Conservation (phyloP, 345 rosid species). For the Eucalyptus tenuipes region DNA sequence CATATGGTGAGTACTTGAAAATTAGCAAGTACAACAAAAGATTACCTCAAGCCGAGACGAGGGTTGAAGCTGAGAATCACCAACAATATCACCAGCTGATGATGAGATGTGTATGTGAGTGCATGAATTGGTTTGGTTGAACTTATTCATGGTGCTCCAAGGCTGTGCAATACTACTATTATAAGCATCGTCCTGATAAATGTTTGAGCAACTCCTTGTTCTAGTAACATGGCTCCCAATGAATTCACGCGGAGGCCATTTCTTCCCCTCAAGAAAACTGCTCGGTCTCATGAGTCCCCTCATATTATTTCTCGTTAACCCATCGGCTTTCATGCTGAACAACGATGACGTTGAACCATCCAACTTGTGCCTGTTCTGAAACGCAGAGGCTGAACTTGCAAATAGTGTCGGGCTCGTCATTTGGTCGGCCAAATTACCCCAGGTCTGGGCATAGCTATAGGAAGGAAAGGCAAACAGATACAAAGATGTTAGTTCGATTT, state of each 20-base stretch:
- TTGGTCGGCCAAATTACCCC: background rate
- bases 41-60: background rate
- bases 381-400: background rate
- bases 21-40: background rate
- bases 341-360: background rate
- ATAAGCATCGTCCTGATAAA: background rate
- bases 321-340: background rate
- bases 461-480: background rate
- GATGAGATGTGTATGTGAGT: background rate
- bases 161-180: background rate
- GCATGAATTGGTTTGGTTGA: background rate
- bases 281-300: background rate
- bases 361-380: background rate
- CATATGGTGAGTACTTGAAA: background rate
- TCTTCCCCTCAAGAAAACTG: slow-evolving; percentile 3
- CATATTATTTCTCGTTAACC: background rate
- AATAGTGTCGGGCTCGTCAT: background rate
- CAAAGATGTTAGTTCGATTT: background rate
- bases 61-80: background rate
- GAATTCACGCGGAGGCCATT: slow-evolving; percentile 4
- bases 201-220: background rate
- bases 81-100: background rate
- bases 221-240: background rate
- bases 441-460: background rate
- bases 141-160: background rate